A percentile compares a stretch with the other conserved stretches of the same genome.
These are phyloP conservation scores for Scutellospora calospora DNA, from an alignment of 371 early-diverging fungal genomes.

Conservation along the genomic window DNA sequence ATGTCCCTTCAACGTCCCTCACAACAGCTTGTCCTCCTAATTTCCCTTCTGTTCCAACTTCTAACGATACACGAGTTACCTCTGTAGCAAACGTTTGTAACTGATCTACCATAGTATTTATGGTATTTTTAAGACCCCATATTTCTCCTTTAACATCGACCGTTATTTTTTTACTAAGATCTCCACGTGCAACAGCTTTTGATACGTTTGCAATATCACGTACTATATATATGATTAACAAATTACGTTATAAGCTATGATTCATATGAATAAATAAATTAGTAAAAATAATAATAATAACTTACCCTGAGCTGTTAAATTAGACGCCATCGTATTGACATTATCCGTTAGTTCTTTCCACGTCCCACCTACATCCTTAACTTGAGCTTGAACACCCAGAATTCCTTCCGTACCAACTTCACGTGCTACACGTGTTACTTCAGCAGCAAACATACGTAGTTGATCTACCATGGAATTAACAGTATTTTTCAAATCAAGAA, in stretches of 20 bases:
- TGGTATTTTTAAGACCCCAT: conserved; percentile 55
- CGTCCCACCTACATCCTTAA: conserved; percentile 60
- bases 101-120: conserved; percentile 65
- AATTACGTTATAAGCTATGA: background rate
- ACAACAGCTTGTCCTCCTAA: conserved; percentile 62
- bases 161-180: conserved; percentile 58
- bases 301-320: conserved; percentile 66
- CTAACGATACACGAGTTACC: conserved; percentile 61
- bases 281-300: background rate
- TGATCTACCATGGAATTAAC: conserved; percentile 72
- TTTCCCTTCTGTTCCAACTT: conserved; percentile 63
- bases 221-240: conserved; percentile 44
- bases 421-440: conserved; percentile 58
- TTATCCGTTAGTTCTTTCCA: conserved; percentile 62
- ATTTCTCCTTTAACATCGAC: conserved; percentile 57
- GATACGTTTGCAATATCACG: conserved; percentile 64
- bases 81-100: conserved; percentile 62
- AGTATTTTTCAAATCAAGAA: conserved; percentile 62
- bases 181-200: conserved; percentile 64
- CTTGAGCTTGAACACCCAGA: conserved; percentile 60
- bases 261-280: background rate
- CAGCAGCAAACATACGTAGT: conserved; percentile 57
- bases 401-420: conserved; percentile 63
- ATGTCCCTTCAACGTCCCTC: conserved; percentile 62
- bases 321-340: conserved; percentile 65